Conservation (phyloP, 331 rosid genomes). For the Acacia pycnantha region DNA sequence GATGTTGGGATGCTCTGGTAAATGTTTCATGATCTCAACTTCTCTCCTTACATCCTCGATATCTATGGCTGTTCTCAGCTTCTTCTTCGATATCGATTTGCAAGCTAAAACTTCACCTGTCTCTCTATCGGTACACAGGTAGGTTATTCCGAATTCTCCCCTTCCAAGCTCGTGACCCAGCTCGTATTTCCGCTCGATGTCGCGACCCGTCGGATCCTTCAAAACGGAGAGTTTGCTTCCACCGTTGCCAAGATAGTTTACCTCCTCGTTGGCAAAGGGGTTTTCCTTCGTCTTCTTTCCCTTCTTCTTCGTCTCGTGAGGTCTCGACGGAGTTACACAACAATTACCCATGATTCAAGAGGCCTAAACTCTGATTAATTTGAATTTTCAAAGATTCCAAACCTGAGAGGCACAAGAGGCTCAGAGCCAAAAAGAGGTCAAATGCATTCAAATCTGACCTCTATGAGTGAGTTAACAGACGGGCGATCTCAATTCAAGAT, state of each 20-base stretch:
- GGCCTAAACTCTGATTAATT: not conserved
- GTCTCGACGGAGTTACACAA: slow-evolving; percentile 52
- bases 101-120: slow-evolving; percentile 51
- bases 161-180: slow-evolving; percentile 76
- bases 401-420: not conserved
- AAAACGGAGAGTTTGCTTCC: slow-evolving; percentile 50
- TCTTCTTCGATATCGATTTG: slow-evolving; percentile 69
- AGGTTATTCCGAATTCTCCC: slow-evolving; percentile 73
- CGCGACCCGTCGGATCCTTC: slow-evolving; percentile 53
- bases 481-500: not conserved
- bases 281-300: slow-evolving; percentile 50
- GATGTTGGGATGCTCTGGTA: slow-evolving; percentile 53
- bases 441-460: slow-evolving; percentile 13
- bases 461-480: not conserved
- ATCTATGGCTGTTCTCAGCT: slow-evolving; percentile 61
- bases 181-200: slow-evolving; percentile 55
- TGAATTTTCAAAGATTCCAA: not conserved
- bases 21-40: slow-evolving; percentile 69
- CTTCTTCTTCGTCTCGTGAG: slow-evolving; percentile 34
- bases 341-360: slow-evolving; percentile 74
- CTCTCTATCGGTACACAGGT: slow-evolving; percentile 56
- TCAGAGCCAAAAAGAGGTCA: slow-evolving; percentile 10
- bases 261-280: slow-evolving; percentile 57
- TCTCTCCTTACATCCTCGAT: slow-evolving; percentile 71
- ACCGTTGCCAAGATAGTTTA: slow-evolving; percentile 18